A percentile compares a stretch with the other conserved stretches of the same genome.
Evolutionary conservation across 768 basidiomycete species (phyloP).

Genomic region (Naganishia randhawae): DNA sequence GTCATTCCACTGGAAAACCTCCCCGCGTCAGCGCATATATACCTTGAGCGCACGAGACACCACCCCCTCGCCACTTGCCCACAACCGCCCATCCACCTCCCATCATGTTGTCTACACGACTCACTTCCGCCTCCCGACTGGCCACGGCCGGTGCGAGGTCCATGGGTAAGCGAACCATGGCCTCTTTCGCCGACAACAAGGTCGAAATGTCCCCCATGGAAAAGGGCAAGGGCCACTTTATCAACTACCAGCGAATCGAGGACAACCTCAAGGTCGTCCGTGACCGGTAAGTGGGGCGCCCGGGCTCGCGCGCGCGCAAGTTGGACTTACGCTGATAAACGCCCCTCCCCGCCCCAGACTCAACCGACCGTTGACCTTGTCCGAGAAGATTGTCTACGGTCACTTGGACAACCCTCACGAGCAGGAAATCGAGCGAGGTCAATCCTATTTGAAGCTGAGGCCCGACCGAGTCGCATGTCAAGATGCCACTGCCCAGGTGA

Average conservation of each 20-base stretch:
- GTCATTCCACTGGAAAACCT: slow-evolving; percentile 1
- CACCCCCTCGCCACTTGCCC: background rate
- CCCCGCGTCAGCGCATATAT: background rate
- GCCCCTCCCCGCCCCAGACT: slow-evolving; percentile 56
- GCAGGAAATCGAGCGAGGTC: slow-evolving; percentile 67
- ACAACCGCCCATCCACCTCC: slow-evolving; percentile 6
- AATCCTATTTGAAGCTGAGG: slow-evolving; percentile 92
- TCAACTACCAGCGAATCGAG: slow-evolving; percentile 72
- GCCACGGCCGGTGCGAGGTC: slow-evolving; percentile 18
- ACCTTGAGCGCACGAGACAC: background rate
- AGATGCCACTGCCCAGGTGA: slow-evolving; percentile 54
- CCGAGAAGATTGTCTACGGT: slow-evolving; percentile 96
- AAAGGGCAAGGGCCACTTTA: slow-evolving; percentile 50
- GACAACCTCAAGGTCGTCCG: slow-evolving; percentile 89
- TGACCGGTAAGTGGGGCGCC: slow-evolving; percentile 59
- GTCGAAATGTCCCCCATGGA: slow-evolving; percentile 53
- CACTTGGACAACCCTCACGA: slow-evolving; percentile 54
- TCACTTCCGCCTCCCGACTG: slow-evolving; percentile 24
- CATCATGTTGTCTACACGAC: slow-evolving; percentile 29
- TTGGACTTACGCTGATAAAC: slow-evolving; percentile 14
- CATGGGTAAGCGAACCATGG: slow-evolving; percentile 29
- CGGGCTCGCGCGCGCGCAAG: background rate
- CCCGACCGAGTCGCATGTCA: slow-evolving; percentile 67
- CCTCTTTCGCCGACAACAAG: slow-evolving; percentile 37
- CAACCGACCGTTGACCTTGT: slow-evolving; percentile 82